Evolutionary conservation across 441 rosid genomes (phyloP).

Genomic region (Populus hybrid): DNA sequence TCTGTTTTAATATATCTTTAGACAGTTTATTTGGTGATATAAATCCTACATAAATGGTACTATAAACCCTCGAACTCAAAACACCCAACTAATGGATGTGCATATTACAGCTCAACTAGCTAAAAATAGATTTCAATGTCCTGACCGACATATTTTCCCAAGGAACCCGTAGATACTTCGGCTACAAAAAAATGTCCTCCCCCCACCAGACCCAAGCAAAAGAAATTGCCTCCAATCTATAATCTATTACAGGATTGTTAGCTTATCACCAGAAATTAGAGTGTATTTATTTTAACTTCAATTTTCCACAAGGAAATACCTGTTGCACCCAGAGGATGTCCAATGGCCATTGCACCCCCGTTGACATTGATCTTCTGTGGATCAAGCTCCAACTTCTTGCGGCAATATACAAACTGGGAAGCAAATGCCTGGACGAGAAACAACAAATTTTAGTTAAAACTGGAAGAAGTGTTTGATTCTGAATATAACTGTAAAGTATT

Average conservation of each 20-base stretch:
- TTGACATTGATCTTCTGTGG: conserved; percentile 87
- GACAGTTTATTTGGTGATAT: too few relatives aligned
- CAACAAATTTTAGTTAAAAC: not conserved
- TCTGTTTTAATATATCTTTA: too few relatives aligned
- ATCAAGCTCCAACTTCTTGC: conserved; percentile 84
- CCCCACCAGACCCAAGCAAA: not conserved
- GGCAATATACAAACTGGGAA: conserved; percentile 92
- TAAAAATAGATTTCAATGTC: not conserved
- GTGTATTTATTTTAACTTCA: not conserved
- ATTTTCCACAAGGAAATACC: conserved; percentile 39
- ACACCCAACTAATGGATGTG: not conserved
- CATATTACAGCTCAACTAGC: not conserved
- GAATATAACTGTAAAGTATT: not conserved
- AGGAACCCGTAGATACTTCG: too few relatives aligned
- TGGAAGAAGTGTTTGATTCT: not conserved
- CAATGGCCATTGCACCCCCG: conserved; percentile 96
- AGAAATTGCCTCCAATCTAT: not conserved
- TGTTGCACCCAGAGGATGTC: conserved; percentile 97
- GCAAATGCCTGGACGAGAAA: conserved; percentile 77
- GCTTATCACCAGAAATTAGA: not conserved
- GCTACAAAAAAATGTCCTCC: not conserved
- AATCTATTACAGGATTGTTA: not conserved
- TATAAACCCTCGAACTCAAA: too few relatives aligned
- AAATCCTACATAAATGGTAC: too few relatives aligned
- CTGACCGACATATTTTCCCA: not conserved